Base-by-base conservation (phyloP, 805 yeast species). In the Alloascoidea hylecoeti region DNA sequence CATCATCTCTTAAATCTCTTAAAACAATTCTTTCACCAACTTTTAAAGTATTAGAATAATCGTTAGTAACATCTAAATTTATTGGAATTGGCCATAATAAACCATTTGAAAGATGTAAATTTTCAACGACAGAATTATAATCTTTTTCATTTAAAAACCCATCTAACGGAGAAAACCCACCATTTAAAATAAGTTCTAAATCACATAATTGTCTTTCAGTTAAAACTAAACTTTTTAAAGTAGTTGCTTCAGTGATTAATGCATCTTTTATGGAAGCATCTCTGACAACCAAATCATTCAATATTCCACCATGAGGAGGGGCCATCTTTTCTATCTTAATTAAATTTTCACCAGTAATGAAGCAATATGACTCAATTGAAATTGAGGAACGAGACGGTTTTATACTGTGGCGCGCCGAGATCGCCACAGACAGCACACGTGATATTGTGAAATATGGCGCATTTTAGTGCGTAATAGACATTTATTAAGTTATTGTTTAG, bases 191-290 rank as follows among this genome's bases (percentile, higher is more conserved):
- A 58, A 89, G 68, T 63, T 88, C 97, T 52, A 89, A 63, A 58
- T 88, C 97, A 60, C 97, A 88, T 40, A 88, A 66, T 58, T 88
- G 96, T 56, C 97, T 79, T 44, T 75, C 89, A 23, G 94, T 78
- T 46, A 88, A 66, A 16, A 65, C 60, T 18, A 63, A 46, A 35
- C 61, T 53, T 13, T 52, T 53, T 39, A 75, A 64, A 12, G 60
- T 42, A 19, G 64, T 61, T 15, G 78, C 69, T 60, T 85, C 92
- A 17, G 62, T 51, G 34, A 78, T 50, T 34, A 88, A 66, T 38
- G 68, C 63, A 4, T 53, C 54, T 47, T 70, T 75, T 46, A 70
- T 73, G 32, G 72, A 55, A 23, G 75, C 71, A 57, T 88, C 97
- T 60, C 97, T 78, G 39, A 76, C 73, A 41, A 86, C 69, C 44